Conservation (phyloP, 495 filamentous ascomycete genomes). For the Pseudotulostoma volvatum region DNA sequence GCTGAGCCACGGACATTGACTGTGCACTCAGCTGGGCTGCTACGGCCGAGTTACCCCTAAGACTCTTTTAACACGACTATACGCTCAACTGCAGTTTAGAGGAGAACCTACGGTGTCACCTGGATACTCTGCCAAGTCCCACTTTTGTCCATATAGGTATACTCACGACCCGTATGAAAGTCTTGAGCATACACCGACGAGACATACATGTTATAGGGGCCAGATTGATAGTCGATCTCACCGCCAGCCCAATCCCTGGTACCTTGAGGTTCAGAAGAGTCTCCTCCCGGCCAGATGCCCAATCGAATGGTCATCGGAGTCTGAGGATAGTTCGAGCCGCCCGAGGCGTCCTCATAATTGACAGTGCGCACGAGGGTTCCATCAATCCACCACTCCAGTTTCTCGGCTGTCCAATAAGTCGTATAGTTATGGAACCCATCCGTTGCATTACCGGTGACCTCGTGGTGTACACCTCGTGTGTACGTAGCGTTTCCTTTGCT, state of each 20-base stretch:
- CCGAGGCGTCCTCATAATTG: slow-evolving; percentile 30
- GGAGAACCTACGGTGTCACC: slow-evolving; percentile 36
- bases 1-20: slow-evolving; percentile 32
- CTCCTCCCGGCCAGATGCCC: slow-evolving; percentile 79
- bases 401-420: slow-evolving; percentile 68
- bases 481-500: slow-evolving; percentile 73
- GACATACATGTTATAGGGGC: slow-evolving; percentile 67
- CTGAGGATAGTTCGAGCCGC: slow-evolving; percentile 67
- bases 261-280: slow-evolving; percentile 44
- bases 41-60: slow-evolving; percentile 48
- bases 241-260: slow-evolving; percentile 69
- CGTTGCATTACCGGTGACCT: slow-evolving; percentile 40
- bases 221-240: slow-evolving; percentile 49
- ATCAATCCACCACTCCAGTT: slow-evolving; percentile 71
- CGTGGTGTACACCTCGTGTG: slow-evolving; percentile 38
- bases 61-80: slow-evolving; percentile 6
- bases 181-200: slow-evolving; percentile 49
- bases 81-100: neutral
- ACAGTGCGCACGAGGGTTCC: slow-evolving; percentile 53
- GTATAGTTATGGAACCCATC: slow-evolving; percentile 67
- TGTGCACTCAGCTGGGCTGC: slow-evolving; percentile 18
- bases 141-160: slow-evolving; percentile 46
- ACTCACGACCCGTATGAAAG: slow-evolving; percentile 49
- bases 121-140: slow-evolving; percentile 61
- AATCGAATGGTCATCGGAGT: slow-evolving; percentile 79